These are phyloP conservation scores for Lathyrus tuberosus DNA, from an alignment of 306 rosid genomes.

Conservation along the genomic window DNA sequence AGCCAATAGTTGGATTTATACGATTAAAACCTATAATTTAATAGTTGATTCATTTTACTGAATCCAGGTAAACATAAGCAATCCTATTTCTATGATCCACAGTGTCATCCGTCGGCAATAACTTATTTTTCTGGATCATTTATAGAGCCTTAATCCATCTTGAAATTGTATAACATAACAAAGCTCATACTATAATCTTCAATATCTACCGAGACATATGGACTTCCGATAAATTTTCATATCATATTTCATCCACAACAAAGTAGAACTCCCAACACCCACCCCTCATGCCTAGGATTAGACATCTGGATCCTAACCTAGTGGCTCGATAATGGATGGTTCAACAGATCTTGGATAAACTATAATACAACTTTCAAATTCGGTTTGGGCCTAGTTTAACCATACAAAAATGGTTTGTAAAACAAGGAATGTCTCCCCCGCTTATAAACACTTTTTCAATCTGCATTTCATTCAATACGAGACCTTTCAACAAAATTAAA, in stretches of 20 bases:
- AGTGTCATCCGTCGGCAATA: too few relatives aligned
- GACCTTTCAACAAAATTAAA: conserved; percentile 9
- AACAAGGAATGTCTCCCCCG: background rate
- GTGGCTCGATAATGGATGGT: background rate
- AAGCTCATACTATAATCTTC: too few relatives aligned
- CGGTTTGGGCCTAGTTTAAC: background rate
- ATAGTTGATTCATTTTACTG: too few relatives aligned
- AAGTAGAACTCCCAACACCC: background rate
- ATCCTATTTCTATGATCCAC: too few relatives aligned
- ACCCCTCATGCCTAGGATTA: background rate
- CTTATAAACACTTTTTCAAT: background rate
- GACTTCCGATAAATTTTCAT: background rate
- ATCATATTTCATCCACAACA: background rate
- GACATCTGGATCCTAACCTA: background rate
- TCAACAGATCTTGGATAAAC: background rate
- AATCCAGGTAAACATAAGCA: too few relatives aligned
- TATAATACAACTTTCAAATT: background rate
- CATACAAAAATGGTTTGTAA: background rate
- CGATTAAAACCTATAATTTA: too few relatives aligned
- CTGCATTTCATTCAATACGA: background rate
- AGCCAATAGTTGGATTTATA: too few relatives aligned
- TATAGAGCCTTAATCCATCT: too few relatives aligned
- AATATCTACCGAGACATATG: too few relatives aligned
- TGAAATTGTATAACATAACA: too few relatives aligned
- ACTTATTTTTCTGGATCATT: too few relatives aligned